A percentile compares a stretch with the other conserved stretches of the same genome.
phyloP scores from a whole-genome alignment of 2,329 filamentous ascomycete species.

The Teratosphaeria gauchensis region DNA sequence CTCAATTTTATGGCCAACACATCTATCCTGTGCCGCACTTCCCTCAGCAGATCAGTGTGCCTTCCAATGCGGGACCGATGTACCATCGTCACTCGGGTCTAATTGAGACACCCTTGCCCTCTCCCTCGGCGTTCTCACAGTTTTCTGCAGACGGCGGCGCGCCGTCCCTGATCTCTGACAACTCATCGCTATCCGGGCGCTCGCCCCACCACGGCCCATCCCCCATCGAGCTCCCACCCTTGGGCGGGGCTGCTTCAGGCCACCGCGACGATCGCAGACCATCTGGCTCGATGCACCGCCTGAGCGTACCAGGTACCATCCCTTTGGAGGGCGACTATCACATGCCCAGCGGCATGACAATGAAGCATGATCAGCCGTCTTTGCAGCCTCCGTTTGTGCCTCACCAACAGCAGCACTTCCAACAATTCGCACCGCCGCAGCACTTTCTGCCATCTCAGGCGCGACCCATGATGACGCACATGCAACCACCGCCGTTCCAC shows the following conservation, averaged over 20 bases:
- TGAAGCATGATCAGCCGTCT: slow-evolving; percentile 18
- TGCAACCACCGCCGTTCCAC: not conserved
- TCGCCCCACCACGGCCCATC: slow-evolving; percentile 38
- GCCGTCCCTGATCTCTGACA: slow-evolving; percentile 63
- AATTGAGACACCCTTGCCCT: slow-evolving; percentile 51
- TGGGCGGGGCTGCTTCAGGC: slow-evolving; percentile 12
- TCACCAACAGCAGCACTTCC: slow-evolving; percentile 12
- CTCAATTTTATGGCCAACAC: slow-evolving; percentile 16
- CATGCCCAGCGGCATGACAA: slow-evolving; percentile 17
- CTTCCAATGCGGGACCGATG: slow-evolving; percentile 17
- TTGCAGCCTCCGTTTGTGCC: slow-evolving; percentile 28
- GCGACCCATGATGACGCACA: slow-evolving; percentile 7
- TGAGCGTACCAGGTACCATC: slow-evolving; percentile 27
- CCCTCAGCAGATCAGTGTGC: slow-evolving; percentile 18
- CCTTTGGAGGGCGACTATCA: slow-evolving; percentile 22
- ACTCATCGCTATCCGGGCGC: slow-evolving; percentile 35
- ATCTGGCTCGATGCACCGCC: slow-evolving; percentile 24
- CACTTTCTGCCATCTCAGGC: slow-evolving; percentile 9
- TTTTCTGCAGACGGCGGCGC: slow-evolving; percentile 53
- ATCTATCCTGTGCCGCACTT: slow-evolving; percentile 9
- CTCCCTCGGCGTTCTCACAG: slow-evolving; percentile 53
- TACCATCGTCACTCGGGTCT: slow-evolving; percentile 17
- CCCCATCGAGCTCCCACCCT: slow-evolving; percentile 35
- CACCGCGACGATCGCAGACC: slow-evolving; percentile 20
- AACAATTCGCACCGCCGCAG: slow-evolving; percentile 1